Conservation (phyloP, 805 yeast species). For the Pichia pseudocactophila region DNA sequence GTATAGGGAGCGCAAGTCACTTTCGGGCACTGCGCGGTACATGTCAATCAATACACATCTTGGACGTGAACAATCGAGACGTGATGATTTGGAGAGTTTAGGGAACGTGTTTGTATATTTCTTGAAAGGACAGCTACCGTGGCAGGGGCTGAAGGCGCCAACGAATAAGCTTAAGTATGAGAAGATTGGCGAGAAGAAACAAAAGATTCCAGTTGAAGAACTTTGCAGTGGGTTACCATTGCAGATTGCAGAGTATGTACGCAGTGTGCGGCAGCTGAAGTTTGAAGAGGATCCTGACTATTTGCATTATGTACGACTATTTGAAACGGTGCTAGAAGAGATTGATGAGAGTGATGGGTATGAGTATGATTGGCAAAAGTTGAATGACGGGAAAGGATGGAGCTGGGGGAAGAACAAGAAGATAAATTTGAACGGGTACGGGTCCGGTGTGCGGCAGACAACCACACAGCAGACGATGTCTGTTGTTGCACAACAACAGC, state of each 20-base stretch:
- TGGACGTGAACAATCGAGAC: slow-evolving; percentile 74
- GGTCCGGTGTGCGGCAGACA: slow-evolving; percentile 26
- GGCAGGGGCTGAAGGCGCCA: slow-evolving; percentile 88
- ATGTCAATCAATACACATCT: slow-evolving; percentile 86
- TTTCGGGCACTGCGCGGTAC: slow-evolving; percentile 80
- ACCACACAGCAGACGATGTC: slow-evolving; percentile 5
- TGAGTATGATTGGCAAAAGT: slow-evolving; percentile 73
- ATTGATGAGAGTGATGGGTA: slow-evolving; percentile 45
- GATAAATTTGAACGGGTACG: slow-evolving; percentile 76
- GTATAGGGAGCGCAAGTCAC: slow-evolving; percentile 68
- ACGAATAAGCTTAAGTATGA: slow-evolving; percentile 79
- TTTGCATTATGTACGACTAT: slow-evolving; percentile 51
- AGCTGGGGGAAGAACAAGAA: slow-evolving; percentile 66
- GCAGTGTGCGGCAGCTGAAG: slow-evolving; percentile 55
- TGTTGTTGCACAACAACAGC: slow-evolving; percentile 9
- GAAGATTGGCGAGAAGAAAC: slow-evolving; percentile 75
- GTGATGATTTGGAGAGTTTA: slow-evolving; percentile 74
- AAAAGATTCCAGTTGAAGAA: slow-evolving; percentile 55
- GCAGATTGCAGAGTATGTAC: slow-evolving; percentile 68
- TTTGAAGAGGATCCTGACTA: slow-evolving; percentile 80
- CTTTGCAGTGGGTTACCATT: slow-evolving; percentile 57
- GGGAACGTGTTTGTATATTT: slow-evolving; percentile 81
- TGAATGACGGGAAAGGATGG: slow-evolving; percentile 78
- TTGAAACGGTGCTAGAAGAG: slow-evolving; percentile 50
- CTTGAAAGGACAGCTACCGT: slow-evolving; percentile 69